Percentiles rank a stretch among this genome's conserved stretches.
Evolutionary conservation across 345 rosid species (phyloP).

Genomic region (Durio zibethinus): DNA sequence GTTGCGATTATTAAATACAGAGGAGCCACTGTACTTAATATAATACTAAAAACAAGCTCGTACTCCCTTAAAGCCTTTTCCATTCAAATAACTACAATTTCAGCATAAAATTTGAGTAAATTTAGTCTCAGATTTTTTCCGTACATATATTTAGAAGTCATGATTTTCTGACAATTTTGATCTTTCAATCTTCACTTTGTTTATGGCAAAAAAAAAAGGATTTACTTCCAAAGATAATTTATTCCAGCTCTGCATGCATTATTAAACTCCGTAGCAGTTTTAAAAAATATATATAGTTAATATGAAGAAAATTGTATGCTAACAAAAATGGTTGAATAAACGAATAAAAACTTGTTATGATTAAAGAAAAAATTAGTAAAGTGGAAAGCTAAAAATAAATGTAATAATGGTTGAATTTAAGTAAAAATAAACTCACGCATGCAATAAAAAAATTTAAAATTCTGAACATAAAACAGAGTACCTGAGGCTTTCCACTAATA

Average conservation of each 20-base stretch:
- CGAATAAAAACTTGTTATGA: neutral
- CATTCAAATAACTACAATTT: neutral
- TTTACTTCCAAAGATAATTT: neutral
- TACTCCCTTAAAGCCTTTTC: neutral
- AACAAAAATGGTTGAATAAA: neutral
- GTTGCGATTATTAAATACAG: conserved; percentile 1
- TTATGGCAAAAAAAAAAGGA: neutral
- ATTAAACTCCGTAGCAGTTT: neutral
- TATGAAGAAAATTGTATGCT: neutral
- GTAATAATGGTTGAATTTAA: neutral
- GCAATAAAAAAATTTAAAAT: neutral
- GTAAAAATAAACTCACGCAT: neutral
- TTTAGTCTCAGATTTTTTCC: neutral
- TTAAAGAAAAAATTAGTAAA: neutral
- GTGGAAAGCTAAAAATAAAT: neutral
- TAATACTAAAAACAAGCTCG: neutral
- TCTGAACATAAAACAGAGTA: conserved; percentile 16
- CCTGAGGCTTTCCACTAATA: conserved; percentile 74
- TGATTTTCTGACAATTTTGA: neutral
- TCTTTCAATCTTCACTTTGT: neutral
- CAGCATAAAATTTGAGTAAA: neutral
- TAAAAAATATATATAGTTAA: neutral
- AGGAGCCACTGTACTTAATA: neutral
- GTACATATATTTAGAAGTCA: neutral
- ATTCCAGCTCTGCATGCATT: neutral